Conservation (phyloP, 129 eudicot genomes). For the Erigeron canadensis region DNA sequence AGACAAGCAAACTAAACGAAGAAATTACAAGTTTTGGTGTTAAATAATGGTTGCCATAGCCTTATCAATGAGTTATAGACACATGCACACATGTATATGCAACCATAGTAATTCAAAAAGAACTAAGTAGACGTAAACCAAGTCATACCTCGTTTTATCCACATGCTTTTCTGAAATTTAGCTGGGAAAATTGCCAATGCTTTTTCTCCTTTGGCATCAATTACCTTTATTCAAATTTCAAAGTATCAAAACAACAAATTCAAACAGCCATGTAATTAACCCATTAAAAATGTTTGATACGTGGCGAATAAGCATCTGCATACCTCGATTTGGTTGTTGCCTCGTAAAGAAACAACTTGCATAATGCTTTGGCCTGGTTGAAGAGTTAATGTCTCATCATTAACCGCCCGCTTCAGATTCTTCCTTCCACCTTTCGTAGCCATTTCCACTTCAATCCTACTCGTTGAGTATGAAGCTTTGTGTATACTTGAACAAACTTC, state of each 20-base stretch:
- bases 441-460: neutral
- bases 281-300: neutral
- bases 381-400: slow-evolving; percentile 48
- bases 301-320: neutral
- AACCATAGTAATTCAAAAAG: neutral
- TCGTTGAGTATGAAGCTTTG: neutral
- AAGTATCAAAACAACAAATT: neutral
- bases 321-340: slow-evolving; percentile 86
- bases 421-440: slow-evolving; percentile 72
- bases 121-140: neutral
- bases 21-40: too few species aligned
- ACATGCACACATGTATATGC: neutral
- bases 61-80: too few species aligned
- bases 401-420: slow-evolving; percentile 68
- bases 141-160: slow-evolving; percentile 71
- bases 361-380: slow-evolving; percentile 61
- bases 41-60: too few species aligned
- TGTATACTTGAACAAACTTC: neutral
- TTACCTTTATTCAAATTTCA: slow-evolving; percentile 42
- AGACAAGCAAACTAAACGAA: too few species aligned
- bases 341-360: slow-evolving; percentile 82
- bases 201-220: slow-evolving; percentile 68
- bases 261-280: neutral
- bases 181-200: slow-evolving; percentile 81
- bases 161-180: slow-evolving; percentile 94